Base-by-base conservation (phyloP, 805 yeast species). In the Sugiyamaella americana region DNA sequence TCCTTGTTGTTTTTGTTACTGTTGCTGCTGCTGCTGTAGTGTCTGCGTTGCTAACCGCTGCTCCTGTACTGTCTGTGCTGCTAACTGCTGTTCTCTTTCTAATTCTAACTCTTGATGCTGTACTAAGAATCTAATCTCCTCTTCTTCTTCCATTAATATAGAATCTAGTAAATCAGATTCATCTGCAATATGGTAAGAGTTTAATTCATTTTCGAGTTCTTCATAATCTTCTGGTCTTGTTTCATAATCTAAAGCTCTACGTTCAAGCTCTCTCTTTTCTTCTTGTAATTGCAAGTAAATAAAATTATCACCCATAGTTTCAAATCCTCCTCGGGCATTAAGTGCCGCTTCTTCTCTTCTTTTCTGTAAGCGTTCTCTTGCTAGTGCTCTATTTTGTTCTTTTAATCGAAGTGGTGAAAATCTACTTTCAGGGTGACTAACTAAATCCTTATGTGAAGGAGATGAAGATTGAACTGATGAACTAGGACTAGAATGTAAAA, bases 251-350 rank as follows among this genome's bases (percentile, higher is more conserved):
- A 3, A n/a, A 17, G 49, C 48, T 37, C 37, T 44, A 30, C 24
- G 21, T 18, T 46, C 45, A 32, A 45, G 19, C 13, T 32, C 22
- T 17, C 42, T 38, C 10, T 40, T 22, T 3, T 45, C 47, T 11
- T 21, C 21, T 34, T 41, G 41, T 22, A 34, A 23, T 42, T 42
- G 39, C 17, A 24, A 21, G 8, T 34, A 29, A 2, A 42, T 11
- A 21, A 24, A 41, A 4, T 49, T 44, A n/a, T 45, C 47, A 8
- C 16, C 43, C 51, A 49, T 49, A 5, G 35, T 29, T 5, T 24
- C 34, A 19, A 35, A 21, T 21, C 52, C 52, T 3, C 52, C 52
- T 13, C 52, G 42, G 2, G 48, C 51, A 18, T 29, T 35, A 20
- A 47, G 10, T n/a, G 52, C 52, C 17, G 38, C n/a, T 5, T 13